Conservation (phyloP, 805 yeast species). For the Cyberlindnera suaveolens region DNA sequence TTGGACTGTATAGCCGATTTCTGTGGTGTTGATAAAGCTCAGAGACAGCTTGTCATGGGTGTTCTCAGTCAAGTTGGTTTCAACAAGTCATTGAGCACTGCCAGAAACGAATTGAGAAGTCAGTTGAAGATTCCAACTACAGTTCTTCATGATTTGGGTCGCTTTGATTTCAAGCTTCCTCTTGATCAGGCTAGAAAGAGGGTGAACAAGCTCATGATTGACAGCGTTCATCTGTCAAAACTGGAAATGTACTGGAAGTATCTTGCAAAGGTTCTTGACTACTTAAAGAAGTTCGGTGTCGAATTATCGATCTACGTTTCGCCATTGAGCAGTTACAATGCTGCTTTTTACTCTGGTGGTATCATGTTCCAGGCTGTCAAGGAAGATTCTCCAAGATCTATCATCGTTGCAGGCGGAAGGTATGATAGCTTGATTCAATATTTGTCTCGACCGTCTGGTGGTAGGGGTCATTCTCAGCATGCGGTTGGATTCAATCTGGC, state of each 20-base stretch:
- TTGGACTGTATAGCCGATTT: constrained; percentile 72
- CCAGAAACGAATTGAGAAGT: constrained; percentile 45
- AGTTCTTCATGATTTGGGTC: constrained; percentile 71
- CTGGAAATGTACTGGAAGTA: constrained; percentile 61
- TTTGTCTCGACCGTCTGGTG: constrained; percentile 51
- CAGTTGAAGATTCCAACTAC: constrained; percentile 78
- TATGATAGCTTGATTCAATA: constrained; percentile 70
- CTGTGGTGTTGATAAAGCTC: constrained; percentile 74
- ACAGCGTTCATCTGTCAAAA: constrained; percentile 54
- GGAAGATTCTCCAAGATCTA: constrained; percentile 43
- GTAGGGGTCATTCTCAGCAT: constrained; percentile 31
- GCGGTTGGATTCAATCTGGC: constrained; percentile 90
- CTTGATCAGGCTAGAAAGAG: constrained; percentile 57
- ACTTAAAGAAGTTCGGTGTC: constrained; percentile 54
- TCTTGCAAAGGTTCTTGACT: constrained; percentile 50
- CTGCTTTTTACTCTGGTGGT: constrained; percentile 71
- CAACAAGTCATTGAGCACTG: constrained; percentile 57
- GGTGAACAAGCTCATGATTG: constrained; percentile 65
- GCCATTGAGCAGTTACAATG: constrained; percentile 81
- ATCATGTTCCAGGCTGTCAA: constrained; percentile 84
- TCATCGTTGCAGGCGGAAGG: constrained; percentile 90
- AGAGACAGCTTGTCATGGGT: constrained; percentile 59
- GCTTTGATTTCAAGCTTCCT: constrained; percentile 72
- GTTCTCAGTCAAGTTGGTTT: constrained; percentile 73
- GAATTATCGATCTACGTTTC: constrained; percentile 52